Conservation (phyloP, 169 alveolate genomes). For the Plasmodium cynomolgi region DNA sequence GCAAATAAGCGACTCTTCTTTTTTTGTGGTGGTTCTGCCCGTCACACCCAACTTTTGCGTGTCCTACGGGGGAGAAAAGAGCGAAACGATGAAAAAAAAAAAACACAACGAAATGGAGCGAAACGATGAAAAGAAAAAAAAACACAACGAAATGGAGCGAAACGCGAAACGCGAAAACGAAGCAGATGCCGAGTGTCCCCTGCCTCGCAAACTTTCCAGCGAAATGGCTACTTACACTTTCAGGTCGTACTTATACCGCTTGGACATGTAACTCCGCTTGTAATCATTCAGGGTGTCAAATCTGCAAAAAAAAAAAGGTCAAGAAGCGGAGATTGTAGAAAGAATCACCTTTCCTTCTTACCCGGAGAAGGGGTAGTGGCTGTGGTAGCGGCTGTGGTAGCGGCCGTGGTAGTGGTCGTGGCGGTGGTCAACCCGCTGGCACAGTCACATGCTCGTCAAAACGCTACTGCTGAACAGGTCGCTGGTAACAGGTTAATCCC, state of each 20-base stretch:
- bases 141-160: background rate
- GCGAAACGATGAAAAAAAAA: background rate
- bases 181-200: background rate
- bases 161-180: background rate
- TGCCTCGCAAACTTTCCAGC: background rate
- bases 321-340: background rate
- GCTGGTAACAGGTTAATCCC: background rate
- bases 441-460: background rate
- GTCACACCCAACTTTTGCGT: constrained; percentile 43
- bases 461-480: background rate
- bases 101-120: background rate
- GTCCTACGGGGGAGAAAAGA: constrained; percentile 26
- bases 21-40: background rate
- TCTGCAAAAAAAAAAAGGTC: constrained; percentile 9
- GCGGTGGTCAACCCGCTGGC: background rate
- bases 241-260: constrained; percentile 54
- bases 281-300: constrained; percentile 65
- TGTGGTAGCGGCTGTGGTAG: background rate
- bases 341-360: background rate
- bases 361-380: background rate
- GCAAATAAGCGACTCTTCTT: background rate
- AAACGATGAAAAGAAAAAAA: background rate
- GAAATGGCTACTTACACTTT: constrained; percentile 3
- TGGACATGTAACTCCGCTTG: constrained; percentile 48
- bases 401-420: background rate